Evolutionary conservation across 208 protist genomes (phyloP).

Genomic region (Giardia duodenalis): DNA sequence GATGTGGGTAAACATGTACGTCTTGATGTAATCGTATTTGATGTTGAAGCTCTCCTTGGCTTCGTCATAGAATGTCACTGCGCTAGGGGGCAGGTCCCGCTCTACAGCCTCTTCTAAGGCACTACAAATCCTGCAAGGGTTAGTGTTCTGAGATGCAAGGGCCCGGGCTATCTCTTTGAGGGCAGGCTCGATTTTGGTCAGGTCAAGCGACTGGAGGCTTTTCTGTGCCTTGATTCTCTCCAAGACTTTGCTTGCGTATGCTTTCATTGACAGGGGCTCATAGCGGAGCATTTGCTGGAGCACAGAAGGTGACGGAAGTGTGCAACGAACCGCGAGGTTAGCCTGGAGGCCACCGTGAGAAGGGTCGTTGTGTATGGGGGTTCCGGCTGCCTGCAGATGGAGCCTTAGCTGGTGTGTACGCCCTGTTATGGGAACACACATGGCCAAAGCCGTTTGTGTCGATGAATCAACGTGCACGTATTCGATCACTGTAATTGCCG

Average conservation of each 20-base stretch:
- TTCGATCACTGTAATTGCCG: background rate
- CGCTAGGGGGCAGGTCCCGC: background rate
- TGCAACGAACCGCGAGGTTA: background rate
- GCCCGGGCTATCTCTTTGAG: background rate
- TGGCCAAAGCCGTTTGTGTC: background rate
- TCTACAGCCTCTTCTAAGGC: background rate
- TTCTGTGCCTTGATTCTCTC: background rate
- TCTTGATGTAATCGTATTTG: background rate
- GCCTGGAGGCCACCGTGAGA: background rate
- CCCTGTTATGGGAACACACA: slow-evolving; percentile 12
- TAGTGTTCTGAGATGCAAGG: background rate
- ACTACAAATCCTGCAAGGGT: background rate
- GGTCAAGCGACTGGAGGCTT: background rate
- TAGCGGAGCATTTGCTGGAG: background rate
- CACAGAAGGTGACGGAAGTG: background rate
- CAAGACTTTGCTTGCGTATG: background rate
- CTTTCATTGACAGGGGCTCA: background rate
- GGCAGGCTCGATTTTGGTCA: background rate
- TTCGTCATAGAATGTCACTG: background rate
- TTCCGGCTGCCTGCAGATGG: background rate
- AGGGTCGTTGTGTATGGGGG: background rate
- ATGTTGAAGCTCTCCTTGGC: background rate
- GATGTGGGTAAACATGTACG: background rate
- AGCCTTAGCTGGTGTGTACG: background rate
- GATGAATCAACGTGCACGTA: background rate